Evolutionary conservation across 2,329 filamentous ascomycete species (phyloP).

Genomic region (Pseudogymnoascus sp.): DNA sequence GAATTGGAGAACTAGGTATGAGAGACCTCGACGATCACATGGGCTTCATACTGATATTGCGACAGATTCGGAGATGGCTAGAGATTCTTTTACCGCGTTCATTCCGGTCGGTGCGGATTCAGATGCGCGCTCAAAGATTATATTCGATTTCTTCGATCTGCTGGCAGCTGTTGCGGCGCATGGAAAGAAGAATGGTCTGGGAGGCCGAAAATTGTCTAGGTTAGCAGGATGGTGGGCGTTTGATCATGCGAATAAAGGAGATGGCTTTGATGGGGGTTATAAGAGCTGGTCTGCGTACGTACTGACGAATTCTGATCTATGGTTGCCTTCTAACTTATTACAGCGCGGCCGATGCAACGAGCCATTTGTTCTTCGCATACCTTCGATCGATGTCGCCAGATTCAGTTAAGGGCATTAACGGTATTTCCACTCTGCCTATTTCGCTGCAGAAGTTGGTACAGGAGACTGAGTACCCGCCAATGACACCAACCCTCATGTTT

Average conservation of each 20-base stretch:
- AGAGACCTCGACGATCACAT: constrained; percentile 13
- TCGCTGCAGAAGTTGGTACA: constrained; percentile 85
- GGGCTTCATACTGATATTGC: constrained; percentile 16
- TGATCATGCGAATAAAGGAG: constrained; percentile 76
- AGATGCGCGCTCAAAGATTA: constrained; percentile 74
- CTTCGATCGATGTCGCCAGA: constrained; percentile 84
- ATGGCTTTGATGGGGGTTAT: constrained; percentile 92
- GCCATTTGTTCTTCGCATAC: constrained; percentile 96
- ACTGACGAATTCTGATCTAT: neutral
- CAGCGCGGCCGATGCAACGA: constrained; percentile 89
- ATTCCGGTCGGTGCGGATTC: constrained; percentile 90
- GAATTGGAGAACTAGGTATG: constrained; percentile 82
- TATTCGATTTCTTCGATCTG: constrained; percentile 94
- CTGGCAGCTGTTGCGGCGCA: constrained; percentile 85
- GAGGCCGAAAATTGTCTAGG: constrained; percentile 85
- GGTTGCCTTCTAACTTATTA: constrained; percentile 2
- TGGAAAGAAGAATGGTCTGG: constrained; percentile 85
- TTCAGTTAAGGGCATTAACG: constrained; percentile 55
- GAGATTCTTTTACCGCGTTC: constrained; percentile 92
- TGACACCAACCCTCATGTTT: constrained; percentile 66
- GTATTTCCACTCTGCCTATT: constrained; percentile 78
- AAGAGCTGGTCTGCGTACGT: constrained; percentile 72
- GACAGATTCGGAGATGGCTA: constrained; percentile 79
- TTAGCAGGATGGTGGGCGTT: constrained; percentile 99
- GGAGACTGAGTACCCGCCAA: constrained; percentile 89